Conservation (phyloP, 2,329 filamentous ascomycete genomes). For the Phialocephala subalpina region DNA sequence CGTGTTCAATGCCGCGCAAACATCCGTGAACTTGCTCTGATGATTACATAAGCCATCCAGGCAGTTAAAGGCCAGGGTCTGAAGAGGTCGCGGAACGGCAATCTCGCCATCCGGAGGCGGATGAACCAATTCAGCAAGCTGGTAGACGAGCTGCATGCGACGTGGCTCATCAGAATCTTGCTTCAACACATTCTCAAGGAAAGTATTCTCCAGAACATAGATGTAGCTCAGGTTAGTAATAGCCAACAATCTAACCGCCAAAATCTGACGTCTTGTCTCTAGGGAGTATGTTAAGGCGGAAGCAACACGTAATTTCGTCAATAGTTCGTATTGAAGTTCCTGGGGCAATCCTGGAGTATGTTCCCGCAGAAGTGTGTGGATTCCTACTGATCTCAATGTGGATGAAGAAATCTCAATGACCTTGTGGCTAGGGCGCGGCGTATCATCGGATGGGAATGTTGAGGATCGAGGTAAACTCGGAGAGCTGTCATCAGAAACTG, state of each 20-base stretch:
- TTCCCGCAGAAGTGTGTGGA: constrained; percentile 64
- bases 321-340: constrained; percentile 80
- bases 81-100: constrained; percentile 76
- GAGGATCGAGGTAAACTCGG: constrained; percentile 37
- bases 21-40: constrained; percentile 80
- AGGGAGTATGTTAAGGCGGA: constrained; percentile 75
- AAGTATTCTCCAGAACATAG: constrained; percentile 76
- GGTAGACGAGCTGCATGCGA: constrained; percentile 87
- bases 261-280: constrained; percentile 74
- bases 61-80: constrained; percentile 81
- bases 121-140: constrained; percentile 90
- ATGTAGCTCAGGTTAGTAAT: constrained; percentile 93
- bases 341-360: constrained; percentile 72
- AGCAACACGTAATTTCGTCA: constrained; percentile 84
- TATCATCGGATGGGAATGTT: constrained; percentile 37
- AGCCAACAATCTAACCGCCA: constrained; percentile 84
- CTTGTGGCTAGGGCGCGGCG: constrained; percentile 38
- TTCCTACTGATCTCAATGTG: constrained; percentile 58
- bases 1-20: constrained; percentile 89
- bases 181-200: constrained; percentile 84
- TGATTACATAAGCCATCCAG: constrained; percentile 87
- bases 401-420: constrained; percentile 60
- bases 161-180: constrained; percentile 91
- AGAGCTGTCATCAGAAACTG: constrained; percentile 47
- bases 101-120: constrained; percentile 75